Base-by-base conservation (phyloP, 805 yeast species). In the Lipomyces anomalus region DNA sequence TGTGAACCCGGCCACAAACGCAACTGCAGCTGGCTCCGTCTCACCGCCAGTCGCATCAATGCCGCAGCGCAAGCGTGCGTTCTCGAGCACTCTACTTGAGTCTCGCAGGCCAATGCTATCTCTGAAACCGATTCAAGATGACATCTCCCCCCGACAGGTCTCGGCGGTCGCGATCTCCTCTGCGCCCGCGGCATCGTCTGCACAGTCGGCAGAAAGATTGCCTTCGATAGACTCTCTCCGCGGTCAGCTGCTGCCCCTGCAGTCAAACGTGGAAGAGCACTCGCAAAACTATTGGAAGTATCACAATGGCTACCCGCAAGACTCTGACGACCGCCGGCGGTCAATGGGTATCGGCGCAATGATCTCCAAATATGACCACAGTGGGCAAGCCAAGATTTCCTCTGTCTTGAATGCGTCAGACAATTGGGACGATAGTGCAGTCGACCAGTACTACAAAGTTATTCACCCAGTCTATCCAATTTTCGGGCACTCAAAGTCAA, bases 401-500 rank as follows among this genome's bases (percentile, higher is more conserved):
- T n/a, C n/a, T n/a, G n/a, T n/a, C n/a, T n/a, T n/a, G 33, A 20
- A 20, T 6, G 7, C 33, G 28, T 24, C 34, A 13, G 24, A 38
- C n/a, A 22, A 13, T 3, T 53, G 57, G 57, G 53, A 52, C 38
- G 67, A 65, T 20, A 54, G 56, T 18, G 59, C 55, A 21, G 57
- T 68, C 34, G 68, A 63, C 47, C 49, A 50, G 29, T 68, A 68
- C 48, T 68, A 67, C 54, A 57, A 60, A 43, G 53, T 56, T 30
- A 57, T 66, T 40, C 72, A 69, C 50, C 67, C 68, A 6, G 53
- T 61, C 21, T 55, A 67, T 43, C 72, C 73, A 6, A 44, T 68
- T 20, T 58, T 68, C 33, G 68, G 68, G 4, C 64, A 66, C 24
- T 55, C 61, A 22, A 56, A 61, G 22, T 55, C 59, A 13, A 61